These are phyloP conservation scores for Paratinospora sagittata DNA, from an alignment of 164 flowering plant species.

Conservation along the genomic window DNA sequence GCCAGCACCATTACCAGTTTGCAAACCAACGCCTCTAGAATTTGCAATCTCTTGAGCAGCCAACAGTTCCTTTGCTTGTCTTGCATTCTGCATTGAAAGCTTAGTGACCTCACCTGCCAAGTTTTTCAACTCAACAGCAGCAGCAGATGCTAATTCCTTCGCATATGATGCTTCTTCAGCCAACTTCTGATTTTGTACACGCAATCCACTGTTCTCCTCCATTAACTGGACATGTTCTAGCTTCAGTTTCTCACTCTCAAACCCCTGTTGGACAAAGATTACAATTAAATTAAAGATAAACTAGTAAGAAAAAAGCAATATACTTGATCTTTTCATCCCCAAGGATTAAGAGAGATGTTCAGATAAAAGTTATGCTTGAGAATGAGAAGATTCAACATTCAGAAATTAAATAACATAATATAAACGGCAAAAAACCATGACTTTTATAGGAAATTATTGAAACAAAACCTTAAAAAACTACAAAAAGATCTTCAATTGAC, in stretches of 20 bases:
- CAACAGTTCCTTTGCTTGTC: conserved; percentile 67
- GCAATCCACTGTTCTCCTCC: conserved; percentile 83
- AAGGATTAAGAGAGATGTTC: background rate
- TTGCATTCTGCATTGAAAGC: conserved; percentile 78
- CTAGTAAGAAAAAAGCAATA: too few relatives aligned
- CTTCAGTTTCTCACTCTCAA: conserved; percentile 76
- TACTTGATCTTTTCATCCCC: background rate
- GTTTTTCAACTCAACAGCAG: conserved; percentile 95
- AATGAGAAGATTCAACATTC: background rate
- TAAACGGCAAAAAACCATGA: too few relatives aligned
- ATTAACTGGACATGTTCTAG: conserved; percentile 60
- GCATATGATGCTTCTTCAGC: conserved; percentile 99
- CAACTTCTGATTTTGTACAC: conserved; percentile 81
- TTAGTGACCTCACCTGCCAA: conserved; percentile 91
- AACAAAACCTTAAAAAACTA: background rate
- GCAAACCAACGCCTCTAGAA: conserved; percentile 38
- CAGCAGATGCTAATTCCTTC: conserved; percentile 98
- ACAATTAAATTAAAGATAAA: conserved; percentile 1
- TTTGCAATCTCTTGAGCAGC: conserved; percentile 58
- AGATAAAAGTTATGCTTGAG: background rate
- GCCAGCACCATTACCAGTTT: conserved; percentile 42
- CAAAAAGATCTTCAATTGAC: background rate
- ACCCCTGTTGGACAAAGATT: conserved; percentile 39
- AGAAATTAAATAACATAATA: background rate
- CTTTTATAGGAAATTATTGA: too few relatives aligned